Evolutionary conservation across 116 monocot genomes (phyloP).

Genomic region (Zostera marina): DNA sequence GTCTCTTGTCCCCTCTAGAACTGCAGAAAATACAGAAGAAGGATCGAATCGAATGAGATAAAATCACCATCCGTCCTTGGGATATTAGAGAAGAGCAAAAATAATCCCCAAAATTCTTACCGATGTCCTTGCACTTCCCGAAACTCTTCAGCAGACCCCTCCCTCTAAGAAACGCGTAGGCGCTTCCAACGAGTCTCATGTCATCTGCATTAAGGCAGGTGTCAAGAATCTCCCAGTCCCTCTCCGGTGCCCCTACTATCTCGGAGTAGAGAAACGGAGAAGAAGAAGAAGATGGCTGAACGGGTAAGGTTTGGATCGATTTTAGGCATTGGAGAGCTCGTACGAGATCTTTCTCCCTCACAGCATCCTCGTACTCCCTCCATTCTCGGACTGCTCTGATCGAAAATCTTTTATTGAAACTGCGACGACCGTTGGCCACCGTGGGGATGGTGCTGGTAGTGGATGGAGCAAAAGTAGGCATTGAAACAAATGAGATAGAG

Average conservation of each 20-base stretch:
- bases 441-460: too few species aligned
- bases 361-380: slow-evolving; percentile 94
- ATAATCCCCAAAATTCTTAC: slow-evolving; percentile 13
- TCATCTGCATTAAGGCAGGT: slow-evolving; percentile 91
- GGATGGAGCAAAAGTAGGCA: too few species aligned
- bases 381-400: slow-evolving; percentile 32
- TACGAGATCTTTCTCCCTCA: slow-evolving; percentile 75
- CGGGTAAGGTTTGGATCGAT: slow-evolving; percentile 15
- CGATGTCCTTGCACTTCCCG: slow-evolving; percentile 62
- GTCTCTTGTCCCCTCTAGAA: slow-evolving; percentile 73
- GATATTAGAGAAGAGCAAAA: background rate
- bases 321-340: slow-evolving; percentile 82
- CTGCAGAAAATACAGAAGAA: slow-evolving; percentile 23
- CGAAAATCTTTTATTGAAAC: background rate
- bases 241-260: slow-evolving; percentile 20
- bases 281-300: background rate
- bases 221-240: slow-evolving; percentile 94
- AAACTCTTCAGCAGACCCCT: slow-evolving; percentile 65
- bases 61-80: background rate
- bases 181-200: slow-evolving; percentile 77
- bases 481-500: too few species aligned
- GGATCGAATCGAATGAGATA: background rate
- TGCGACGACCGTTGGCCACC: too few species aligned
- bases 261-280: slow-evolving; percentile 1
- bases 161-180: slow-evolving; percentile 53